phyloP scores from a whole-genome alignment of 768 basidiomycete species.

The Gloeostereum incarnatum region DNA sequence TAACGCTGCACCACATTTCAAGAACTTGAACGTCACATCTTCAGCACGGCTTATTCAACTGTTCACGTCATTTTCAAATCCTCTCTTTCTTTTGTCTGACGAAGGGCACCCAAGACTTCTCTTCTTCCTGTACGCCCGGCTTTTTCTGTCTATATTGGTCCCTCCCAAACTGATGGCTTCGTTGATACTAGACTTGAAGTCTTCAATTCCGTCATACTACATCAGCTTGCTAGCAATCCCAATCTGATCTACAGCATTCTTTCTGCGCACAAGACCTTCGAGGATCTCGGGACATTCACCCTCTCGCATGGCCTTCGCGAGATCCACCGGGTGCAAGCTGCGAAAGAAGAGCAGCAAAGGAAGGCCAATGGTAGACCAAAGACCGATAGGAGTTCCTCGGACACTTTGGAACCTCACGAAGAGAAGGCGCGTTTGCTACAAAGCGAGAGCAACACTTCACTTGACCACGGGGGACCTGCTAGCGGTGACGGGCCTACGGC shows the following conservation, averaged over 20 bases:
- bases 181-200: constrained; percentile 62
- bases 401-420: constrained; percentile 31
- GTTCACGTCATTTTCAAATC: constrained; percentile 86
- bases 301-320: constrained; percentile 79
- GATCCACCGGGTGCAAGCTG: constrained; percentile 63
- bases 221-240: constrained; percentile 76
- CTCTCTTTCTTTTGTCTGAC: constrained; percentile 82
- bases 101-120: constrained; percentile 92
- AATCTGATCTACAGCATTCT: constrained; percentile 84
- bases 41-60: constrained; percentile 82
- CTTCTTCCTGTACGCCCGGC: constrained; percentile 64
- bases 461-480: constrained; percentile 1
- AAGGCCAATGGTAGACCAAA: constrained; percentile 33
- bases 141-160: neutral
- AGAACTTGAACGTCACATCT: constrained; percentile 69
- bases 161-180: neutral
- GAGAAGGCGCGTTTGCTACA: constrained; percentile 65
- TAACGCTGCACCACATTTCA: constrained; percentile 83
- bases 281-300: constrained; percentile 89
- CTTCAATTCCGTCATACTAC: constrained; percentile 78
- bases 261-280: constrained; percentile 75
- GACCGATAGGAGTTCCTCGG: constrained; percentile 21
- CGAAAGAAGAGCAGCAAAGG: constrained; percentile 56
- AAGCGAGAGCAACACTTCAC: constrained; percentile 30
- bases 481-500: constrained; percentile 4